Evolutionary conservation across 345 rosid species (phyloP).

Genomic region (Hevea brasiliensis): DNA sequence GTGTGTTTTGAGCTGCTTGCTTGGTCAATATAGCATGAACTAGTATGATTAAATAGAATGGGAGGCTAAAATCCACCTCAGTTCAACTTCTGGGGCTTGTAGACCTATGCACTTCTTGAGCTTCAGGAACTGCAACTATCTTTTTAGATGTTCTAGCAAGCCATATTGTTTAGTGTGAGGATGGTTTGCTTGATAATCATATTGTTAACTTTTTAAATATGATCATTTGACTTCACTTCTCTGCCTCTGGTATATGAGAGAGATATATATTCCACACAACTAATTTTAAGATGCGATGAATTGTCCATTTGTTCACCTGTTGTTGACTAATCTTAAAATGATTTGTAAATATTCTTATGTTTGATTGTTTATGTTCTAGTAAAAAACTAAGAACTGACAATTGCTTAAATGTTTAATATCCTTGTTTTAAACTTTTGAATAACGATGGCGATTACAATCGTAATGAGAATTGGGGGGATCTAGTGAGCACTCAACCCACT

Average conservation of each 20-base stretch:
- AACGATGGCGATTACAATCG: not conserved
- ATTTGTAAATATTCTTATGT: not conserved
- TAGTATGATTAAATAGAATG: not conserved
- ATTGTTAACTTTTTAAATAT: not conserved
- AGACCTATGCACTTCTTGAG: not conserved
- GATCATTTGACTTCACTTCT: not conserved
- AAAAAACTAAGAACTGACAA: not conserved
- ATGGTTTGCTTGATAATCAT: not conserved
- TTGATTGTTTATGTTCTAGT: not conserved
- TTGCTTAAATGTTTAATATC: too few species aligned
- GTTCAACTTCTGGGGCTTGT: not conserved
- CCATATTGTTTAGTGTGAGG: too few species aligned
- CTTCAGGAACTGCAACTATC: too few species aligned
- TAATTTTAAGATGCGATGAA: not conserved
- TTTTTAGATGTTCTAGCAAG: too few species aligned
- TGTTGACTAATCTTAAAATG: not conserved
- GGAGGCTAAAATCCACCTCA: not conserved
- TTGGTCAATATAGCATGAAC: not conserved
- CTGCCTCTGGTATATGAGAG: not conserved
- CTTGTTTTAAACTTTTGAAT: not conserved
- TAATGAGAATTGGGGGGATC: not conserved
- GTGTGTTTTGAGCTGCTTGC: not conserved
- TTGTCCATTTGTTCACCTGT: not conserved
- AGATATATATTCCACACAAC: not conserved
- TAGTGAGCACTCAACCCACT: not conserved